A percentile compares a stretch with the other conserved stretches of the same genome.
phyloP scores from a whole-genome alignment of 805 yeast genomes.

The Wickerhamiella vanderwaltii region DNA sequence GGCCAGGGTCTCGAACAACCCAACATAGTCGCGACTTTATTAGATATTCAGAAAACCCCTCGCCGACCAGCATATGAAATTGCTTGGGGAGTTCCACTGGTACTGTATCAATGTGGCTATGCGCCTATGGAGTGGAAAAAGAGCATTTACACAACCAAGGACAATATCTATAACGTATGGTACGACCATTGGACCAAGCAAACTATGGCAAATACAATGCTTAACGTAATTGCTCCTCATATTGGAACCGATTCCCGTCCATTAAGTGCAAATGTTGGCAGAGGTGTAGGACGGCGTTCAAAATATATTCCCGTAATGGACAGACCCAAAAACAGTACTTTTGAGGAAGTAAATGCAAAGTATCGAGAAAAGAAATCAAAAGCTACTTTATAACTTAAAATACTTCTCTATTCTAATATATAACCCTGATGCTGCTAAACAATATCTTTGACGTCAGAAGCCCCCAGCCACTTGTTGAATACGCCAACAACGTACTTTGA shows the following conservation, averaged over 20 bases:
- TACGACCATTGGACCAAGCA: slow-evolving; percentile 48
- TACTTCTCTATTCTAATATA: too few relatives aligned
- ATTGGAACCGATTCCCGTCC: slow-evolving; percentile 9
- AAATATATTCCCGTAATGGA: slow-evolving; percentile 45
- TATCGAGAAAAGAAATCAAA: slow-evolving; percentile 26
- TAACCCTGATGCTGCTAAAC: too few relatives aligned
- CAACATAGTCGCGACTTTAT: slow-evolving; percentile 40
- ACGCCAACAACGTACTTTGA: slow-evolving; percentile 1
- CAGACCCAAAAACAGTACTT: slow-evolving; percentile 49
- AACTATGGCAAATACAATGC: slow-evolving; percentile 40
- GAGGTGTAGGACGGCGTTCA: slow-evolving; percentile 56
- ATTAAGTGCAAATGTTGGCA: slow-evolving; percentile 43
- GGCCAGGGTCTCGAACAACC: slow-evolving; percentile 70
- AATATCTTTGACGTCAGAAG: too few relatives aligned
- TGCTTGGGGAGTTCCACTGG: slow-evolving; percentile 82
- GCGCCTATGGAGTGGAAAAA: slow-evolving; percentile 54
- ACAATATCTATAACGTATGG: slow-evolving; percentile 33
- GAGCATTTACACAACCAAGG: slow-evolving; percentile 18
- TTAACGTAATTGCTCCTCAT: slow-evolving; percentile 25
- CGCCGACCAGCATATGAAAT: slow-evolving; percentile 70
- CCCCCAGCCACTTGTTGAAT: slow-evolving; percentile 2
- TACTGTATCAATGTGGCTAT: slow-evolving; percentile 74
- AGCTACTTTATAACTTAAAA: too few relatives aligned
- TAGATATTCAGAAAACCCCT: slow-evolving; percentile 47
- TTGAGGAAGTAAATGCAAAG: slow-evolving; percentile 56